Conservation (phyloP, 2,329 filamentous ascomycete genomes). For the Verticillium zaregamsianum region DNA sequence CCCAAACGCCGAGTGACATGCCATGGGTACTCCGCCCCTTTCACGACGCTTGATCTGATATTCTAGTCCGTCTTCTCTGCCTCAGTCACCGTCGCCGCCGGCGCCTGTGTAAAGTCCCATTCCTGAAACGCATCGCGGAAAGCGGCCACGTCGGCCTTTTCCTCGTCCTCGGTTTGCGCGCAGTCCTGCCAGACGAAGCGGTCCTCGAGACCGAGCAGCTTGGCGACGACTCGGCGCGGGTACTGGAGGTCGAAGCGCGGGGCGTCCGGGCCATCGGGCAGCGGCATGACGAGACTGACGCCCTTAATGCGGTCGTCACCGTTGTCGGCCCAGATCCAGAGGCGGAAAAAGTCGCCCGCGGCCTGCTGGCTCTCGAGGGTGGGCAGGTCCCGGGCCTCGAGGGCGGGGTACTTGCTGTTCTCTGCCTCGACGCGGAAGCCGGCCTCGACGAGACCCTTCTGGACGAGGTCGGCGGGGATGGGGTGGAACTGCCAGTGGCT, state of each 20-base stretch:
- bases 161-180: constrained; percentile 70
- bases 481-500: constrained; percentile 93
- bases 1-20: constrained; percentile 8
- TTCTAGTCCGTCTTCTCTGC: neutral
- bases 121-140: constrained; percentile 80
- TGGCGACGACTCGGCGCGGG: constrained; percentile 80
- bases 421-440: constrained; percentile 87
- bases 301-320: constrained; percentile 54
- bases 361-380: constrained; percentile 25
- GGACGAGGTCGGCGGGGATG: constrained; percentile 62
- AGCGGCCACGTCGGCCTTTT: constrained; percentile 69
- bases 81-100: neutral
- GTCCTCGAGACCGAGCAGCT: constrained; percentile 74
- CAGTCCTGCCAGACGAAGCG: constrained; percentile 85
- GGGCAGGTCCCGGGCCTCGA: constrained; percentile 43
- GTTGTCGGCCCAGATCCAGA: constrained; percentile 71
- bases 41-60: neutral
- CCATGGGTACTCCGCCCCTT: neutral
- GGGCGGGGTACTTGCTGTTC: constrained; percentile 56
- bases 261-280: constrained; percentile 50
- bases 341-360: constrained; percentile 67
- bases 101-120: constrained; percentile 72
- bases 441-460: constrained; percentile 73
- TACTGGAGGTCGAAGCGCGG: constrained; percentile 84
- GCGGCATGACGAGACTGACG: constrained; percentile 68